phyloP scores from a whole-genome alignment of 805 yeast genomes.

The Starmerella lactis-condensi region DNA sequence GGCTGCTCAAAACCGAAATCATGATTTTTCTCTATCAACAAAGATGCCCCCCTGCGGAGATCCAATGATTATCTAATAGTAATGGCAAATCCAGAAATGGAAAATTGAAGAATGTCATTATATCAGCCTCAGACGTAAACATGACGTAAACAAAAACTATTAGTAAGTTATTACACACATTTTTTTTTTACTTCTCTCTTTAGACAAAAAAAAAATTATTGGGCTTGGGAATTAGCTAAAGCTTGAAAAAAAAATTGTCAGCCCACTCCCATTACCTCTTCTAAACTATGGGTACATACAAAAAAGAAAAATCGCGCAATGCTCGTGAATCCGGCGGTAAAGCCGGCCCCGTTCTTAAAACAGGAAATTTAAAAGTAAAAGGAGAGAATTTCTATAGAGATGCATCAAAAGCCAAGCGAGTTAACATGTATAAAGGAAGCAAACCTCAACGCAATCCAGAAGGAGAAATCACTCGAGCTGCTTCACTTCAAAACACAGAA shows the following conservation, averaged over 20 bases:
- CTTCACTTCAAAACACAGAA: slow-evolving; percentile 70
- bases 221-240: neutral
- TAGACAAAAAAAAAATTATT: neutral
- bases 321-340: slow-evolving; percentile 34
- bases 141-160: no score
- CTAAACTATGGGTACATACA: slow-evolving; percentile 71
- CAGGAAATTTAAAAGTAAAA: slow-evolving; percentile 80
- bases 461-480: slow-evolving; percentile 77
- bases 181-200: slow-evolving; percentile 1
- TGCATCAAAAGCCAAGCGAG: slow-evolving; percentile 75
- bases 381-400: slow-evolving; percentile 92
- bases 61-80: no score
- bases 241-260: no score
- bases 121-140: no score
- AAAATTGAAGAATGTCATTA: no score
- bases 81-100: no score
- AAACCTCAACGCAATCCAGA: slow-evolving; percentile 67
- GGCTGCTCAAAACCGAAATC: no score
- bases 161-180: slow-evolving; percentile 1
- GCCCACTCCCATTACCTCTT: slow-evolving; percentile 1
- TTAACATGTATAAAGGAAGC: slow-evolving; percentile 87
- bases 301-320: slow-evolving; percentile 80
- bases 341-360: slow-evolving; percentile 27
- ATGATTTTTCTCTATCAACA: no score
- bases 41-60: no score